Evolutionary conservation across 176 grass and related monocot species (phyloP).

Genomic region (Miscanthus lutarioriparius): DNA sequence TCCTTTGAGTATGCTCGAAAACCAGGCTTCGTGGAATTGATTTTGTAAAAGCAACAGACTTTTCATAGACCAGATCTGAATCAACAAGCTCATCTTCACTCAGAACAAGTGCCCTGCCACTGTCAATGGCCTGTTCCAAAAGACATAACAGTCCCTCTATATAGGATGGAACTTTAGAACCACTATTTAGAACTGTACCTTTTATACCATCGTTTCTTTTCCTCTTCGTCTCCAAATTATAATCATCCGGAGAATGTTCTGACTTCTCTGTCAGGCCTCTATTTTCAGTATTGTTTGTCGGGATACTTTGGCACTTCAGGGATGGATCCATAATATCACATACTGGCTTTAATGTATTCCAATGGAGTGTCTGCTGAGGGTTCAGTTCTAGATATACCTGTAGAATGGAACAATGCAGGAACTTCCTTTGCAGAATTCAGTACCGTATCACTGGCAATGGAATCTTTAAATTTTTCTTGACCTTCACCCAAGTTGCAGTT

Average conservation of each 20-base stretch:
- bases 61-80: conserved; percentile 66
- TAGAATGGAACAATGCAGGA: conserved; percentile 17
- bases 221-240: conserved; percentile 11
- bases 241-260: conserved; percentile 32
- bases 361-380: conserved; percentile 4
- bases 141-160: conserved; percentile 69
- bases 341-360: conserved; percentile 24
- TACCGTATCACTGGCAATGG: conserved; percentile 5
- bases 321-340: conserved; percentile 27
- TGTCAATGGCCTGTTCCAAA: conserved; percentile 66
- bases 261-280: conserved; percentile 11
- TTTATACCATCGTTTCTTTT: conserved; percentile 34
- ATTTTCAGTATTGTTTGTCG: conserved; percentile 27
- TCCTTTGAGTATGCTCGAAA: conserved; percentile 42
- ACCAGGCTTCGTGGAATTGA: conserved; percentile 44
- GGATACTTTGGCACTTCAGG: conserved; percentile 24
- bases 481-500: conserved; percentile 11
- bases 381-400: conserved; percentile 13
- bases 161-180: conserved; percentile 22
- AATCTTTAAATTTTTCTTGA: background rate
- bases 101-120: conserved; percentile 58
- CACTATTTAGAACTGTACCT: conserved; percentile 12
- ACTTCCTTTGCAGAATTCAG: conserved; percentile 3
- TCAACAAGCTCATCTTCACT: conserved; percentile 50
- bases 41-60: conserved; percentile 65